These are phyloP conservation scores for Pluteus cervinus DNA, from an alignment of 768 basidiomycete genomes.

Conservation along the genomic window DNA sequence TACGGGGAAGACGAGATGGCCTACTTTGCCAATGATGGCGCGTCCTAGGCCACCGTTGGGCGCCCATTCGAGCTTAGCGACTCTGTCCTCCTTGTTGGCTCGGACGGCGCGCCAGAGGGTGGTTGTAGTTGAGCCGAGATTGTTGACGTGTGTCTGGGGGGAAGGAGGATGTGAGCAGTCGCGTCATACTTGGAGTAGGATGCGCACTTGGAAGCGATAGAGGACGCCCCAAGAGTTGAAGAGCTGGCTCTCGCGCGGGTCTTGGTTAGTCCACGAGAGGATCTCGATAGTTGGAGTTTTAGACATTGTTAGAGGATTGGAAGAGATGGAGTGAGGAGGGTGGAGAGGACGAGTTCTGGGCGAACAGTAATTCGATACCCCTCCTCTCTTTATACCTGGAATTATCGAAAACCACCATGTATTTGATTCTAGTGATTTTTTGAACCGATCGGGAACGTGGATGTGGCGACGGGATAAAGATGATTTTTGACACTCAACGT, in stretches of 20 bases:
- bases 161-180: conserved; percentile 18
- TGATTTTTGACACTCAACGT: conserved; percentile 72
- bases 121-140: conserved; percentile 65
- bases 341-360: conserved; percentile 17
- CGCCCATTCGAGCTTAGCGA: conserved; percentile 86
- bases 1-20: conserved; percentile 11
- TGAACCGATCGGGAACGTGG: conserved; percentile 75
- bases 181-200: conserved; percentile 12
- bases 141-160: conserved; percentile 56
- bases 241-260: conserved; percentile 76
- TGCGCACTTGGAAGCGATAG: conserved; percentile 71
- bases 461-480: conserved; percentile 62
- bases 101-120: conserved; percentile 79
- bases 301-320: conserved; percentile 33
- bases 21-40: conserved; percentile 79
- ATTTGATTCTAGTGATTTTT: conserved; percentile 46
- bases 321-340: conserved; percentile 15
- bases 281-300: conserved; percentile 59
- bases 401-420: conserved; percentile 37
- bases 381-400: conserved; percentile 53
- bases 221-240: conserved; percentile 79
- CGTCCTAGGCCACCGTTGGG: conserved; percentile 79
- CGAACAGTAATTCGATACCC: conserved; percentile 23
- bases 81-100: conserved; percentile 80
- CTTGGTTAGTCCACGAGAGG: conserved; percentile 83